phyloP scores from a whole-genome alignment of 805 yeast species.

The Yarrowia porcina region DNA sequence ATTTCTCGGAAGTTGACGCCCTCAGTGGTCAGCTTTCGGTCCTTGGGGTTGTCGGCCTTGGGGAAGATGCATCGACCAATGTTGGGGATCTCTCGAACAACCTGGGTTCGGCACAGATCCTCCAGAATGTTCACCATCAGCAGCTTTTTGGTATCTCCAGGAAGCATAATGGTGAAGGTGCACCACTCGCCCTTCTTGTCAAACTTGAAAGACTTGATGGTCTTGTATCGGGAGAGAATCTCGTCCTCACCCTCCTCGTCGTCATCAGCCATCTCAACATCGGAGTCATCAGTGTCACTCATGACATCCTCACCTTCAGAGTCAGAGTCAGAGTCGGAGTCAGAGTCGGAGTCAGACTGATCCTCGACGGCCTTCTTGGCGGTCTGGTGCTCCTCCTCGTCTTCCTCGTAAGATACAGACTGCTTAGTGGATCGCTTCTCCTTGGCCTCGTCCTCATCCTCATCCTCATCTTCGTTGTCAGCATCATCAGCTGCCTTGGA shows the following conservation, averaged over 20 bases:
- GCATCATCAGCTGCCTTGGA: slow-evolving; percentile 39
- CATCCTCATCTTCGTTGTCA: slow-evolving; percentile 52
- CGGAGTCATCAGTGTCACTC: slow-evolving; percentile 20
- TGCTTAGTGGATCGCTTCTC: slow-evolving; percentile 66
- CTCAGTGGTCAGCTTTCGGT: slow-evolving; percentile 83
- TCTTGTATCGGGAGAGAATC: slow-evolving; percentile 46
- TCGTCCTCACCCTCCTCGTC: not conserved
- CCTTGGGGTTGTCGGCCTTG: slow-evolving; percentile 51
- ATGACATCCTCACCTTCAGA: slow-evolving; percentile 39
- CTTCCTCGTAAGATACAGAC: slow-evolving; percentile 88
- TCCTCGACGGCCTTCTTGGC: slow-evolving; percentile 37
- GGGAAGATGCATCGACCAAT: slow-evolving; percentile 95
- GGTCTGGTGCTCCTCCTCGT: slow-evolving; percentile 73
- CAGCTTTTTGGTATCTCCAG: slow-evolving; percentile 84
- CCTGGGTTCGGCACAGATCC: slow-evolving; percentile 81
- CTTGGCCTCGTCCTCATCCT: slow-evolving; percentile 59
- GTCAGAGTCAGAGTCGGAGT: slow-evolving; percentile 44
- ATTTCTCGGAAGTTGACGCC: slow-evolving; percentile 97
- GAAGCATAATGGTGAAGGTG: slow-evolving; percentile 77
- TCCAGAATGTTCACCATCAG: slow-evolving; percentile 97
- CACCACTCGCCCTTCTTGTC: slow-evolving; percentile 89
- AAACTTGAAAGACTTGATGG: slow-evolving; percentile 77
- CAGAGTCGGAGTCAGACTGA: slow-evolving; percentile 40
- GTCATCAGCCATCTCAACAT: slow-evolving; percentile 38
- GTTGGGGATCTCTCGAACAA: slow-evolving; percentile 85